Evolutionary conservation across 305 asterid genomes (phyloP).

Genomic region (Fraxinus dipetala): DNA sequence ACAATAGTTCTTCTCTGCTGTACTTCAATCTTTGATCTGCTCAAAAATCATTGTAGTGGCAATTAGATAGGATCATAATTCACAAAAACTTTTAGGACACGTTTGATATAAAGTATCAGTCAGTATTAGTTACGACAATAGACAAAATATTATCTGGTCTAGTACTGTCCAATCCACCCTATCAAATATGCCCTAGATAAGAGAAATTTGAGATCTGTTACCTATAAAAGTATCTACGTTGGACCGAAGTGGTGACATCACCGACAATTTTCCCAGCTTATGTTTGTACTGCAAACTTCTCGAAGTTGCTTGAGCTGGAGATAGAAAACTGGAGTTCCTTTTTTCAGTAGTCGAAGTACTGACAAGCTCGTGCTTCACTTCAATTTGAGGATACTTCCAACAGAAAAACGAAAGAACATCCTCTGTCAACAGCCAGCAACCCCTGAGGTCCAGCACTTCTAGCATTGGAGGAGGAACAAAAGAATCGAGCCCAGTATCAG

Average conservation of each 20-base stretch:
- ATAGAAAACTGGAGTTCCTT: slow-evolving; percentile 22
- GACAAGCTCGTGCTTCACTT: slow-evolving; percentile 61
- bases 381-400: slow-evolving; percentile 54
- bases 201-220: slow-evolving; percentile 25
- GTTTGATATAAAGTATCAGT: background rate
- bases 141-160: background rate
- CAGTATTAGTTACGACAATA: background rate
- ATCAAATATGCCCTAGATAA: background rate
- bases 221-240: slow-evolving; percentile 41
- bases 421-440: slow-evolving; percentile 83
- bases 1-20: slow-evolving; percentile 61
- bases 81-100: background rate
- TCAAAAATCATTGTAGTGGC: slow-evolving; percentile 12
- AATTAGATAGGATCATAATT: slow-evolving; percentile 14
- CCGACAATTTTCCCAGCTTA: slow-evolving; percentile 31
- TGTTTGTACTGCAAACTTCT: slow-evolving; percentile 28
- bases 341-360: slow-evolving; percentile 26
- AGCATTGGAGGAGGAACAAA: slow-evolving; percentile 58
- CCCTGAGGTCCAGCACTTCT: slow-evolving; percentile 69
- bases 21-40: slow-evolving; percentile 94
- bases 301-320: slow-evolving; percentile 34
- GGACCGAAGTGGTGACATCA: slow-evolving; percentile 25
- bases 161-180: background rate
- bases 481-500: slow-evolving; percentile 48
- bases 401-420: slow-evolving; percentile 48